Conservation (phyloP, 83 land plant species). For the Picea abies region DNA sequence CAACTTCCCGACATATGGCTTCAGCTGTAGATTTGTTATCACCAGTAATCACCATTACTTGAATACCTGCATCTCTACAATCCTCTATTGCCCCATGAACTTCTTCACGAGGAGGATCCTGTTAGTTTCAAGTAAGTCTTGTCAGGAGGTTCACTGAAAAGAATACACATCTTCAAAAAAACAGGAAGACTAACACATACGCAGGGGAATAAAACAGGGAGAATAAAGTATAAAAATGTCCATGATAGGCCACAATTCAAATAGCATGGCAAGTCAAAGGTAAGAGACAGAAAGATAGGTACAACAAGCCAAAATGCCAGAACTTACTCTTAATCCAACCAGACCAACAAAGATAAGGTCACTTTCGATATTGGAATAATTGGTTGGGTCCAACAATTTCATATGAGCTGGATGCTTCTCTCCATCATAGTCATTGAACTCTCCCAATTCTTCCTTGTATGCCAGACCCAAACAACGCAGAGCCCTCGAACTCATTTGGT, state of each 20-base stretch:
- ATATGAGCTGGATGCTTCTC: slow-evolving; percentile 81
- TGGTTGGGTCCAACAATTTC: slow-evolving; percentile 73
- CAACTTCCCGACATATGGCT: slow-evolving; percentile 57
- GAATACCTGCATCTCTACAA: slow-evolving; percentile 51
- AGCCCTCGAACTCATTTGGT: slow-evolving; percentile 78
- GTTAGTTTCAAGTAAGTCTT: slow-evolving; percentile 18
- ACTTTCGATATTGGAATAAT: slow-evolving; percentile 71
- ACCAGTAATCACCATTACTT: slow-evolving; percentile 62
- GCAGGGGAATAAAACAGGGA: neutral
- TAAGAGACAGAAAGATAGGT: no score
- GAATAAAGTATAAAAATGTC: neutral
- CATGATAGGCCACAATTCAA: no score
- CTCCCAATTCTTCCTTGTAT: slow-evolving; percentile 80
- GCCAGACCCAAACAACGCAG: slow-evolving; percentile 87
- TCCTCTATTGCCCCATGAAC: slow-evolving; percentile 44
- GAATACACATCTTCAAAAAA: no score
- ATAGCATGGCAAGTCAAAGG: no score
- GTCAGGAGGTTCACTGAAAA: neutral
- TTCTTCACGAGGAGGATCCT: slow-evolving; percentile 57
- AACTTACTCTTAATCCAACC: slow-evolving; percentile 81
- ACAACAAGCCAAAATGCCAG: neutral
- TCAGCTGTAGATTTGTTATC: slow-evolving; percentile 62
- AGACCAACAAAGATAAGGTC: slow-evolving; percentile 83
- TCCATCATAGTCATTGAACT: slow-evolving; percentile 50
- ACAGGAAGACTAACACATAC: neutral